Conservation (phyloP, 805 yeast genomes). For the Yarrowia sp. region DNA sequence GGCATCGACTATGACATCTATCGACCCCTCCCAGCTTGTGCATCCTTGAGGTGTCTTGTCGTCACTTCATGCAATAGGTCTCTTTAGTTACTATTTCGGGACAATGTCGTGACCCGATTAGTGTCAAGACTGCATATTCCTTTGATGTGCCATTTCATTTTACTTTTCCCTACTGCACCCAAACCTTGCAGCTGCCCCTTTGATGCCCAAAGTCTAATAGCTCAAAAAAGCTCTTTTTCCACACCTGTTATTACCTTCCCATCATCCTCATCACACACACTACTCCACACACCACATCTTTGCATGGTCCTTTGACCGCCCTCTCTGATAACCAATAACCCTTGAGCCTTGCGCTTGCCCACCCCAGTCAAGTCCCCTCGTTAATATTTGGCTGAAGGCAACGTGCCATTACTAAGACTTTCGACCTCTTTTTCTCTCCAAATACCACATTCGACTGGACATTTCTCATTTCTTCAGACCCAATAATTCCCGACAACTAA, state of each 20-base stretch:
- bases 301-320: slow-evolving; percentile 23
- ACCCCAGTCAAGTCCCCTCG: slow-evolving; percentile 25
- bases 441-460: no score
- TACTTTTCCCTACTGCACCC: slow-evolving; percentile 3
- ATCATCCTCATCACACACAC: slow-evolving; percentile 4
- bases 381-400: slow-evolving; percentile 24
- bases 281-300: background rate
- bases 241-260: slow-evolving; percentile 10
- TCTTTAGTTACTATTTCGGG: slow-evolving; percentile 21
- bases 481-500: background rate
- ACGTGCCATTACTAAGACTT: background rate
- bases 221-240: slow-evolving; percentile 12
- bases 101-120: slow-evolving; percentile 23
- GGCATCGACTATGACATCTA: background rate
- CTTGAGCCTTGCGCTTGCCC: slow-evolving; percentile 21
- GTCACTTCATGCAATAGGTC: slow-evolving; percentile 13
- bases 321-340: background rate
- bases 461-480: no score
- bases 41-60: background rate
- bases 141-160: slow-evolving; percentile 20
- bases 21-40: slow-evolving; percentile 12
- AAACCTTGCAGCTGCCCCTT: slow-evolving; percentile 24
- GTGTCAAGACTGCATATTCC: slow-evolving; percentile 9
- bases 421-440: background rate
- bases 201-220: slow-evolving; percentile 14